These are phyloP conservation scores for Xanthoconium separans DNA, from an alignment of 1,284 basidiomycete genomes.

Conservation along the genomic window DNA sequence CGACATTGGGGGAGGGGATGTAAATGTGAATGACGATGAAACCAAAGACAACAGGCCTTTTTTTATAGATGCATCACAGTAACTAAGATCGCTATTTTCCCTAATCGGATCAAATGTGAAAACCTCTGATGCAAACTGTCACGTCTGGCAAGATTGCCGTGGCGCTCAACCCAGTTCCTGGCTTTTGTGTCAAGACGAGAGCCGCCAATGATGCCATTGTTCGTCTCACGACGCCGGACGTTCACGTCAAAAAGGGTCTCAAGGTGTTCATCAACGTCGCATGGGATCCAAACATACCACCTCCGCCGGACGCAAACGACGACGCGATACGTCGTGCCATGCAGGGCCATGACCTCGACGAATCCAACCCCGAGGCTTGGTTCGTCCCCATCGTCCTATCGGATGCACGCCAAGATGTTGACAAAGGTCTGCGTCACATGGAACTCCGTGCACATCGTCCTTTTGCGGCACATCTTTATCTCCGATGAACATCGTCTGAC, in stretches of 20 bases:
- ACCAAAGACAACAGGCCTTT: conserved; percentile 6
- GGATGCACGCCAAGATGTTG: conserved; percentile 55
- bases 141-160: conserved; percentile 16
- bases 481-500: conserved; percentile 5
- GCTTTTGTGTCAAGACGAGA: conserved; percentile 34
- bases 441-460: conserved; percentile 9
- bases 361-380: conserved; percentile 43
- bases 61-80: conserved; percentile 23
- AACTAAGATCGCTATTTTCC: conserved; percentile 11
- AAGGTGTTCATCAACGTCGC: conserved; percentile 76
- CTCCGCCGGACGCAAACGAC: conserved; percentile 58
- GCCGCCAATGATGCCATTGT: conserved; percentile 17
- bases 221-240: conserved; percentile 5
- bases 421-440: conserved; percentile 56
- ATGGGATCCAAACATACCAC: conserved; percentile 64
- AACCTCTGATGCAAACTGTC: conserved; percentile 24
- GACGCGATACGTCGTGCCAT: conserved; percentile 57
- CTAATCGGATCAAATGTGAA: too few species aligned
- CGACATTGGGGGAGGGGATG: conserved; percentile 9
- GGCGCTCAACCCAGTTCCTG: conserved; percentile 29
- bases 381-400: conserved; percentile 74
- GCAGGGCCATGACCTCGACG: conserved; percentile 44
- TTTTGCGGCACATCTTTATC: conserved; percentile 1
- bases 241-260: conserved; percentile 42
- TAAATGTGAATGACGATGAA: background rate